Evolutionary conservation across 1,284 basidiomycete species (phyloP), one percentile per base, ranked within the genome.

Genomic region (Takashimella koratensis): DNA sequence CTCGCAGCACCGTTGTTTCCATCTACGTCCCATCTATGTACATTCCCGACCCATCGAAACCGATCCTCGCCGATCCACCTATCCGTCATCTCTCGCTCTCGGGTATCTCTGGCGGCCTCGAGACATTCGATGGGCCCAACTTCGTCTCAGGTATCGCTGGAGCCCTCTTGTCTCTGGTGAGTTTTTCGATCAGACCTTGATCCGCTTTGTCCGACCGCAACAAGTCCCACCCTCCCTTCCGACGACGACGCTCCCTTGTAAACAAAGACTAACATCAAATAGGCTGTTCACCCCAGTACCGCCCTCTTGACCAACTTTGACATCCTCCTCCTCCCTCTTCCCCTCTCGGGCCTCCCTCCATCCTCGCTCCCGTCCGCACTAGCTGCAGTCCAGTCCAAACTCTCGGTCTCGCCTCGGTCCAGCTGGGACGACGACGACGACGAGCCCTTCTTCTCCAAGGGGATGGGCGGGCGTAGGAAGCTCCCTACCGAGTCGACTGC

Each of bases 1-100:
- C 30, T 36, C 30, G 24, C 49, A 73, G 70, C 69, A 68, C 63
- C 3, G 45, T 70, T 1, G 22, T 72, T 30, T 62, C 70, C 11
- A 63, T 68, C 4, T 72, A 74, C 53, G 62, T 70, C 2, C 71
- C 70, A 2, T 53, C 67, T 1, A 67, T 73, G 61, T 73, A 73
- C 59, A 71, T 73, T 22, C 64, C 68, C 39, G 51, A 48, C 20
- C 47, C 49, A 2, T 30, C 44, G n/a, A 56, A 56, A 42, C 47
- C 11, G 13, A 44, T 43, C 3, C 39, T 26, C 20, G 11, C 43
- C 43, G 51, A 58, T 23, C 52, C 67, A 10, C 65, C 68, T 1
- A 65, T 71, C 25, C 66, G 71, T 3, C 50, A 50, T 30, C 51
- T 73, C 5, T 58, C 60, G 5, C 42, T 25, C 1, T 16, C 20